Conservation (phyloP, 1,284 basidiomycete species). For the Earliella scabrosa region DNA sequence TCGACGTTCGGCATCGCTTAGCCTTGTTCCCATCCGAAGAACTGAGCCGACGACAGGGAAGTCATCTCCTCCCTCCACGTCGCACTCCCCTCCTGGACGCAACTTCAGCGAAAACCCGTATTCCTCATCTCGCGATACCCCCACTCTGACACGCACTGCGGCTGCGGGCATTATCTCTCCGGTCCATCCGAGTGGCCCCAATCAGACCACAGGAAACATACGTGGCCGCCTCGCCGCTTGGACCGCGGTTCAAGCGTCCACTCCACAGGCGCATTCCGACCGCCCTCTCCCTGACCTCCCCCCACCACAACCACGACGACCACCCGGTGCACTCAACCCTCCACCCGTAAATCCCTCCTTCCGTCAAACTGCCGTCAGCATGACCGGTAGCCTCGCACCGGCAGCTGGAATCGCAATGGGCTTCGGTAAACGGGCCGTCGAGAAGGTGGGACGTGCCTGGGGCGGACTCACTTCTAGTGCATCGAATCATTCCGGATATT, state of each 20-base stretch:
- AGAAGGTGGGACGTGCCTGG: constrained; percentile 53
- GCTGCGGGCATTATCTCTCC: constrained; percentile 48
- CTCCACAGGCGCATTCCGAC: constrained; percentile 27
- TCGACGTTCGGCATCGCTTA: constrained; percentile 67
- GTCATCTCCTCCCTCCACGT: not conserved
- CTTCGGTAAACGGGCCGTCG: constrained; percentile 66
- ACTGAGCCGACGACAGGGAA: constrained; percentile 9
- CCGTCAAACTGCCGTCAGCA: constrained; percentile 71
- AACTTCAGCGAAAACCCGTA: constrained; percentile 23
- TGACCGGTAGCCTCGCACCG: constrained; percentile 66
- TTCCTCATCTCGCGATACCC: constrained; percentile 34
- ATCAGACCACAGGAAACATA: constrained; percentile 44
- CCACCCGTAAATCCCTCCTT: constrained; percentile 39
- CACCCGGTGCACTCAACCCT: constrained; percentile 28
- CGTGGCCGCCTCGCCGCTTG: constrained; percentile 55
- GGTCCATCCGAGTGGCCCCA: constrained; percentile 35
- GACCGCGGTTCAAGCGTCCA: constrained; percentile 40
- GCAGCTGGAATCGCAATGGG: constrained; percentile 68
- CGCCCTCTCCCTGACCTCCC: constrained; percentile 25
- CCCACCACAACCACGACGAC: constrained; percentile 33
- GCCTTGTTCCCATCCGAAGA: constrained; percentile 39
- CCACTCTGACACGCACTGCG: constrained; percentile 44
- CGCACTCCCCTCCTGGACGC: constrained; percentile 11
- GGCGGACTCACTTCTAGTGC: constrained; percentile 44
- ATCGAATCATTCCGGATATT: constrained; percentile 40